These are phyloP conservation scores for Hyphodiscus sp. DNA, from an alignment of 2,329 filamentous ascomycete species.

Conservation along the genomic window DNA sequence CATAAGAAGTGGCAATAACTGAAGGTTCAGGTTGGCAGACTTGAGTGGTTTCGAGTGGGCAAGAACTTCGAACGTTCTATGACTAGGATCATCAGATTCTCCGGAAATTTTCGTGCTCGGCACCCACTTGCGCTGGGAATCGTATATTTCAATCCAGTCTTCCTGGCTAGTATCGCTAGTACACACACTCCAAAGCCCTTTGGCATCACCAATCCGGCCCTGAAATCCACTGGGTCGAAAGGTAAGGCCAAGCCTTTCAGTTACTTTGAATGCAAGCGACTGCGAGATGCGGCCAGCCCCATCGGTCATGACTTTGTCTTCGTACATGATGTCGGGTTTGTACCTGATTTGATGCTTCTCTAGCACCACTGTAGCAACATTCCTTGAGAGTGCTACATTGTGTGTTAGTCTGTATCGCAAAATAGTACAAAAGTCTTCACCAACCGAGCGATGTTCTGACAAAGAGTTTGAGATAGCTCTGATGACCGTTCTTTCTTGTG, in stretches of 20 bases:
- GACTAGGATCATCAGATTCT: conserved; percentile 32
- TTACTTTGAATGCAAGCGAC: conserved; percentile 48
- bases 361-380: conserved; percentile 34
- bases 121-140: conserved; percentile 64
- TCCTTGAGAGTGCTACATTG: conserved; percentile 40
- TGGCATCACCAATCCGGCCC: conserved; percentile 64
- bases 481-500: conserved; percentile 36
- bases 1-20: conserved; percentile 62
- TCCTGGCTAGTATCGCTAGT: conserved; percentile 39
- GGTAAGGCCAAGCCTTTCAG: conserved; percentile 41
- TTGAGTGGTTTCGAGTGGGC: conserved; percentile 40
- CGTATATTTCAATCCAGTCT: conserved; percentile 59
- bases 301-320: conserved; percentile 52
- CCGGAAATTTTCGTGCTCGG: conserved; percentile 39
- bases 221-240: conserved; percentile 61
- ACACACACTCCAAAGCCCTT: conserved; percentile 69
- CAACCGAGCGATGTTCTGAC: conserved; percentile 49
- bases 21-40: conserved; percentile 54
- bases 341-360: conserved; percentile 38
- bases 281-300: conserved; percentile 61
- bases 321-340: conserved; percentile 22
- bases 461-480: conserved; percentile 51
- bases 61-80: conserved; percentile 61
- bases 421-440: conserved; percentile 2
- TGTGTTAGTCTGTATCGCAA: neutral